phyloP scores from a whole-genome alignment of 2,329 filamentous ascomycete species.

The Ilyonectria destructans region DNA sequence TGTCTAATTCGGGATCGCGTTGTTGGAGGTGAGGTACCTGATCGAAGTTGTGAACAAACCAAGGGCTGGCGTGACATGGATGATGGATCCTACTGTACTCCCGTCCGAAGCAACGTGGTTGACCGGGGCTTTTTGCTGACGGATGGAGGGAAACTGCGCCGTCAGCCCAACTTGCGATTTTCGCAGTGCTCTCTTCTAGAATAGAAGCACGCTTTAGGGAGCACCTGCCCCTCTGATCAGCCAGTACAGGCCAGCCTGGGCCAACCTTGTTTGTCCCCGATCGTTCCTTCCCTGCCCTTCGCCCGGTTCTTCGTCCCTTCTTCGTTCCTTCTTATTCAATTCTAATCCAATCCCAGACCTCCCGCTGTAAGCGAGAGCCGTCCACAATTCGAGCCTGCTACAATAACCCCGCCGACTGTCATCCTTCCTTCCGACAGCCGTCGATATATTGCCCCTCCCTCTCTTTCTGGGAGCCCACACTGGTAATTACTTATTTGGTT shows the following conservation, averaged over 20 bases:
- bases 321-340: neutral
- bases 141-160: neutral
- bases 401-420: neutral
- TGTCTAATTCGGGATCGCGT: neutral
- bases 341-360: neutral
- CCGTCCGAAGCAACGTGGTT: neutral
- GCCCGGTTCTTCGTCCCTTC: neutral
- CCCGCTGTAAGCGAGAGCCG: neutral
- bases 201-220: too few relatives aligned
- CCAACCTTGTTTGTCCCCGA: too few relatives aligned
- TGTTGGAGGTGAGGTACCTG: neutral
- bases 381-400: neutral
- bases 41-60: neutral
- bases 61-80: neutral
- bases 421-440: neutral
- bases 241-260: too few relatives aligned
- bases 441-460: neutral
- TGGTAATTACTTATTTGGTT: neutral
- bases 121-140: neutral
- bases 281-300: too few relatives aligned
- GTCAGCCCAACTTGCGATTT: neutral
- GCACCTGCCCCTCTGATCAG: too few relatives aligned
- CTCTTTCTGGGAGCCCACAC: too few relatives aligned
- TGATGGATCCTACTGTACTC: neutral
- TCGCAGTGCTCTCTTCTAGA: neutral